Evolutionary conservation across 345 rosid genomes (phyloP).

Genomic region (Sisymbrium altissimum): DNA sequence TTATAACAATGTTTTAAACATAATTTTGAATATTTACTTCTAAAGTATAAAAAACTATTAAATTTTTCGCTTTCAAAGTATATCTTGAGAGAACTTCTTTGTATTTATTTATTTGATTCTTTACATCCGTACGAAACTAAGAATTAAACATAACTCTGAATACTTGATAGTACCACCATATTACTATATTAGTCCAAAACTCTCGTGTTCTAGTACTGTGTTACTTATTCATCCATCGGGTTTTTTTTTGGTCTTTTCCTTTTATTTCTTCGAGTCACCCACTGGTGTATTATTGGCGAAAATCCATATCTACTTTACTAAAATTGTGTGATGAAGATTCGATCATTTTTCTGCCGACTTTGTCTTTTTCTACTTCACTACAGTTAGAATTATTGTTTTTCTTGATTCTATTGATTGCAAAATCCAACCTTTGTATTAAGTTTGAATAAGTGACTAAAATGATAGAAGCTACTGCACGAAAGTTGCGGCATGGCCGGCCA

Average conservation of each 20-base stretch:
- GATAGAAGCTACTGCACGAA: conserved; percentile 19
- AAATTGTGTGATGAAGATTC: conserved; percentile 23
- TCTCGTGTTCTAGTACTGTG: not conserved
- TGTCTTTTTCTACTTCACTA: conserved; percentile 23
- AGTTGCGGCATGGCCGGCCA: conserved; percentile 20
- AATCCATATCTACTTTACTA: conserved; percentile 1
- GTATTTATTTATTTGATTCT: not conserved
- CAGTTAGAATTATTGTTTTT: conserved; percentile 11
- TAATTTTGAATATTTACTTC: not conserved
- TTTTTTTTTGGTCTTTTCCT: not conserved
- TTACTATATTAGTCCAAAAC: not conserved
- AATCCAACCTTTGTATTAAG: not conserved
- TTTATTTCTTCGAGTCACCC: conserved; percentile 7
- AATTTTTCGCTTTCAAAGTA: not conserved
- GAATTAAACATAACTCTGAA: not conserved
- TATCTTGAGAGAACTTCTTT: not conserved
- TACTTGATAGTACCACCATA: not conserved
- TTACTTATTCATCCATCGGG: not conserved
- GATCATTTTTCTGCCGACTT: conserved; percentile 11
- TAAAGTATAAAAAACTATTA: not conserved
- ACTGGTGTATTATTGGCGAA: not conserved
- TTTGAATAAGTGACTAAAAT: not conserved
- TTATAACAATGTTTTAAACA: too few relatives aligned
- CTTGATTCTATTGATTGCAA: not conserved
- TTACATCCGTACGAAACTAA: not conserved